Evolutionary conservation across 192 early-diverging fungal genomes (phyloP), one percentile per base, ranked within the genome.

Genomic region (Geranomyces michiganensis): DNA sequence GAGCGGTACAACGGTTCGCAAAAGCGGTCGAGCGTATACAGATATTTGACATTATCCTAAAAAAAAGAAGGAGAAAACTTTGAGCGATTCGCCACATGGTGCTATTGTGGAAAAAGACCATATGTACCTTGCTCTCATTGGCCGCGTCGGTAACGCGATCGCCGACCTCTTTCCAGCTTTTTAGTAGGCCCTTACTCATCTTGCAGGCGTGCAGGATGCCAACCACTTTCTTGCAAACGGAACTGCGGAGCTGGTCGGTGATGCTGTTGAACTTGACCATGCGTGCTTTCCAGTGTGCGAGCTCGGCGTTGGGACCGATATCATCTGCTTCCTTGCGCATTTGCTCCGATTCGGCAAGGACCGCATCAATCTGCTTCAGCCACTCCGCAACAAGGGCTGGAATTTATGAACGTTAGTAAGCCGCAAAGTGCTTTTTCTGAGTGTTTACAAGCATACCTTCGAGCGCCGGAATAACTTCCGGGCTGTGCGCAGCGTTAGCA

Each of bases 231-330:
- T 88, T 87, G 76, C 87, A 89, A 8, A 68, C 80, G 24, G 80
- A 62, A 29, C 71, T 78, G 62, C 88, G 85, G 41, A 89, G 79
- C 67, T 89, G 87, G 64, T 89, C 87, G 12, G 87, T 89, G 69
- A 89, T 89, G 65, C 75, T 76, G 70, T 88, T 89, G 78, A 88
- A 89, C 62, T 89, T 89, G 31, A 89, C 87, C 87, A 89, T 89
- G 31, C 86, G 72, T 1, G 86, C 86, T 69, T 89, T 89, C 87
- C 87, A 89, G 72, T 89, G 87, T 0, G 86, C 86, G 14, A 89
- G 73, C 64, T 89, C 87, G n/a, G 87, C 87, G 63, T 89, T 89
- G 21, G 87, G 87, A 13, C 87, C 87, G 59, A 89, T 88, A 71
- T 89, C 87, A 71, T 88, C 87, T 1, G 86, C 87, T 72, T 89